A percentile compares a stretch with the other conserved stretches of the same genome.
These are phyloP conservation scores for Marasmius oreades DNA, from an alignment of 1,284 basidiomycete species.

Conservation along the genomic window DNA sequence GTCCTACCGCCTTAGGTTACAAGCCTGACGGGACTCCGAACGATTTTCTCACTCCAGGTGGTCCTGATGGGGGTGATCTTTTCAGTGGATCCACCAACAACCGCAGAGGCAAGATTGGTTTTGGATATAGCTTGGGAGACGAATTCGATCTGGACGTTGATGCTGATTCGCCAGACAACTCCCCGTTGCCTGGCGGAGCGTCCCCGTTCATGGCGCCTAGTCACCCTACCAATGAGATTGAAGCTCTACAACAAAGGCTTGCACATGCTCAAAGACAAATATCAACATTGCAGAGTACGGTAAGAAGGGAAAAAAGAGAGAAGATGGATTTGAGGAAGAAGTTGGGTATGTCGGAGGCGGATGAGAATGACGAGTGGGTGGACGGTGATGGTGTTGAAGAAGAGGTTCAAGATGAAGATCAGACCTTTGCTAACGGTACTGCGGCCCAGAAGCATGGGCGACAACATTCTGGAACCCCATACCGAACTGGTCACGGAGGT, in stretches of 20 bases:
- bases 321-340: constrained; percentile 61
- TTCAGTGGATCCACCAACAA: constrained; percentile 66
- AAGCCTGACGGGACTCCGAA: constrained; percentile 24
- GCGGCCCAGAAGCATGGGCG: not conserved
- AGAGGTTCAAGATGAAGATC: constrained; percentile 39
- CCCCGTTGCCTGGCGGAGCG: constrained; percentile 37
- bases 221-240: constrained; percentile 76
- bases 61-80: constrained; percentile 64
- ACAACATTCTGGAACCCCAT: not conserved
- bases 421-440: constrained; percentile 21
- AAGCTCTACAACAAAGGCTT: constrained; percentile 71
- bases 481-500: constrained; percentile 33
- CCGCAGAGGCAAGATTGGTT: constrained; percentile 29
- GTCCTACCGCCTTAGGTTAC: not conserved
- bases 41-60: constrained; percentile 57
- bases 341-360: constrained; percentile 35
- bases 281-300: constrained; percentile 69
- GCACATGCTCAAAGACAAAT: constrained; percentile 83
- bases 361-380: constrained; percentile 31
- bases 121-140: constrained; percentile 36
- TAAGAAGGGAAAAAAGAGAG: constrained; percentile 78
- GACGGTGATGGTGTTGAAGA: constrained; percentile 39
- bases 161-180: constrained; percentile 64
- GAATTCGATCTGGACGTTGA: constrained; percentile 39
- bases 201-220: constrained; percentile 56